Percentiles rank a stretch among this genome's conserved stretches.
Conservation (phyloP, 345 rosid species). For the Acer negundo region DNA sequence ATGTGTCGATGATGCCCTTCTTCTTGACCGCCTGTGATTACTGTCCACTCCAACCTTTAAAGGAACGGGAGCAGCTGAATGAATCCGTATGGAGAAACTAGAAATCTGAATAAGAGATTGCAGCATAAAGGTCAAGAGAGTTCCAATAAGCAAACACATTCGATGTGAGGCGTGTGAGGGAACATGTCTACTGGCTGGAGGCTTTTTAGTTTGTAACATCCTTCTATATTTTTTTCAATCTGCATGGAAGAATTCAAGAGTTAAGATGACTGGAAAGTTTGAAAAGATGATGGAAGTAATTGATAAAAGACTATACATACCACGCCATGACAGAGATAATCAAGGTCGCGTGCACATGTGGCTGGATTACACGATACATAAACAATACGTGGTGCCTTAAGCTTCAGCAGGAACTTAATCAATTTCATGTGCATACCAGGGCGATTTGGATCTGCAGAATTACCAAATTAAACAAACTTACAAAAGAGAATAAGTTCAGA, state of each 20-base stretch:
- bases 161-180: slow-evolving; percentile 94
- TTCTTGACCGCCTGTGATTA: not conserved
- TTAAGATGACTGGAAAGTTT: slow-evolving; percentile 5
- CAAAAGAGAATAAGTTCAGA: not conserved
- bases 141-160: slow-evolving; percentile 83
- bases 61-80: not conserved
- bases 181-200: slow-evolving; percentile 95
- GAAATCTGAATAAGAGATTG: not conserved
- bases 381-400: slow-evolving; percentile 70
- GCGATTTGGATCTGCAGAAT: slow-evolving; percentile 83
- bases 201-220: slow-evolving; percentile 72
- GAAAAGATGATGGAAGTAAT: not conserved
- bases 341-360: slow-evolving; percentile 91
- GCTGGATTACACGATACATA: slow-evolving; percentile 95
- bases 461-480: not conserved
- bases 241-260: slow-evolving; percentile 36
- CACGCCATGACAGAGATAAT: slow-evolving; percentile 89
- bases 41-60: not conserved
- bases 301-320: slow-evolving; percentile 38
- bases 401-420: slow-evolving; percentile 79
- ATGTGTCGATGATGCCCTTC: not conserved
- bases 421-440: slow-evolving; percentile 98
- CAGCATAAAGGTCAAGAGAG: slow-evolving; percentile 44
- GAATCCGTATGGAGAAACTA: not conserved
- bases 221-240: slow-evolving; percentile 64